A percentile compares a stretch with the other conserved stretches of the same genome.
These are phyloP conservation scores for Saxophila tyrrhenica DNA, from an alignment of 495 filamentous ascomycete species.

Conservation along the genomic window DNA sequence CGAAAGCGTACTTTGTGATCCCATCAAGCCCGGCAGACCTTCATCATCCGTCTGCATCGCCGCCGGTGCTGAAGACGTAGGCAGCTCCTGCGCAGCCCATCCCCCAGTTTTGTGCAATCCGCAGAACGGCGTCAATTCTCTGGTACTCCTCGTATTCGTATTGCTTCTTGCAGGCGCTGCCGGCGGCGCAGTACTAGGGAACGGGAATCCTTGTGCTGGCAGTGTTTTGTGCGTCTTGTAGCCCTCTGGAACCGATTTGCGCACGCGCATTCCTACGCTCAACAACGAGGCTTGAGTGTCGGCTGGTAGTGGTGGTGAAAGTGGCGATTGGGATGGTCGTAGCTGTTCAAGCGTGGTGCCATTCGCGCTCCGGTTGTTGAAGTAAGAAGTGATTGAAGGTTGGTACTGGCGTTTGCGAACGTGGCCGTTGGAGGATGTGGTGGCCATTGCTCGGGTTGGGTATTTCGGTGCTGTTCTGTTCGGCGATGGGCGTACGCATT, in stretches of 20 bases:
- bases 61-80: slow-evolving; percentile 12
- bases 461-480: no score
- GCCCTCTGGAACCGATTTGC: slow-evolving; percentile 82
- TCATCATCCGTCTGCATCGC: slow-evolving; percentile 12
- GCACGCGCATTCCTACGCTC: slow-evolving; percentile 82
- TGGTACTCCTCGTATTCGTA: slow-evolving; percentile 8
- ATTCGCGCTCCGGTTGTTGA: slow-evolving; percentile 18
- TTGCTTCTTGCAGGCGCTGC: slow-evolving; percentile 17
- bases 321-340: slow-evolving; percentile 23
- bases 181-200: slow-evolving; percentile 15
- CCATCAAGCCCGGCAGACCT: slow-evolving; percentile 5
- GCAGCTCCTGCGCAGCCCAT: slow-evolving; percentile 33
- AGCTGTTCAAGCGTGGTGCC: neutral
- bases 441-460: neutral
- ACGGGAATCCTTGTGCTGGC: slow-evolving; percentile 9
- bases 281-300: slow-evolving; percentile 68
- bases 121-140: slow-evolving; percentile 64
- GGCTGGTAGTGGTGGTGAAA: slow-evolving; percentile 21
- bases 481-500: no score
- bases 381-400: slow-evolving; percentile 34
- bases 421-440: slow-evolving; percentile 5
- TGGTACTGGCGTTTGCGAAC: slow-evolving; percentile 35
- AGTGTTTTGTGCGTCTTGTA: slow-evolving; percentile 59
- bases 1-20: slow-evolving; percentile 7
- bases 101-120: slow-evolving; percentile 58